A percentile compares a stretch with the other conserved stretches of the same genome.
Conservation (phyloP, 345 rosid species). For the Eucalyptus tenuipes region DNA sequence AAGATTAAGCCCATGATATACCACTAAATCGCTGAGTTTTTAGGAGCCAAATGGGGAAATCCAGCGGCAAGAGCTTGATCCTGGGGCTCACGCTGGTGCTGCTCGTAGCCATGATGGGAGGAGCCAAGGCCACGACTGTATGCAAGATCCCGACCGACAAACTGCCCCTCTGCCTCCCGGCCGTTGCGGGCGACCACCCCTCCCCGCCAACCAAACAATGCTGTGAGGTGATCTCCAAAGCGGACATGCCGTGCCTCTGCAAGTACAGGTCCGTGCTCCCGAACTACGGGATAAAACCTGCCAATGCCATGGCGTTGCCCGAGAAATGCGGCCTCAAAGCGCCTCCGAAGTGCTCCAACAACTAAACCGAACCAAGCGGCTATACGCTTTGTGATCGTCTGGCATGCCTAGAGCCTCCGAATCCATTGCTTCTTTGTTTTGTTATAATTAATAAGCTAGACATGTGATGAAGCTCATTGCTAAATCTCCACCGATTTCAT, state of each 20-base stretch:
- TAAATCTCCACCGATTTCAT: neutral
- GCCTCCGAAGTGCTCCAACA: conserved; percentile 25
- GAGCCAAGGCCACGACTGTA: neutral
- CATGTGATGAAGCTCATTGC: neutral
- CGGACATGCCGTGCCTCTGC: conserved; percentile 38
- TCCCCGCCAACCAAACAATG: conserved; percentile 27
- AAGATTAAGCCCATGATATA: neutral
- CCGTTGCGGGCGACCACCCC: conserved; percentile 30
- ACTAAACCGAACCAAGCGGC: neutral
- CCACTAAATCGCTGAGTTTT: neutral
- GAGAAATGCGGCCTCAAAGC: conserved; percentile 22
- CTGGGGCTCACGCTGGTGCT: neutral
- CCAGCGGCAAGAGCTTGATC: neutral
- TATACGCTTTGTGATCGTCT: neutral
- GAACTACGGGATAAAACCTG: conserved; percentile 22
- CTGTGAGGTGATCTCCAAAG: conserved; percentile 18
- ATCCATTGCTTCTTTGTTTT: neutral
- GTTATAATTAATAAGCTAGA: neutral
- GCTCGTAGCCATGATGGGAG: neutral
- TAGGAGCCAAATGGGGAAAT: neutral
- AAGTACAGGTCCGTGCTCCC: conserved; percentile 29
- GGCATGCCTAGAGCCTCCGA: neutral
- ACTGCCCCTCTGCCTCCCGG: conserved; percentile 28
- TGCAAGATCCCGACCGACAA: conserved; percentile 25
- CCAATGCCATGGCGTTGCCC: conserved; percentile 29